Percentiles rank a stretch among this genome's conserved stretches.
phyloP scores from a whole-genome alignment of 1,284 basidiomycete species.

The Pseudozyma sp. region DNA sequence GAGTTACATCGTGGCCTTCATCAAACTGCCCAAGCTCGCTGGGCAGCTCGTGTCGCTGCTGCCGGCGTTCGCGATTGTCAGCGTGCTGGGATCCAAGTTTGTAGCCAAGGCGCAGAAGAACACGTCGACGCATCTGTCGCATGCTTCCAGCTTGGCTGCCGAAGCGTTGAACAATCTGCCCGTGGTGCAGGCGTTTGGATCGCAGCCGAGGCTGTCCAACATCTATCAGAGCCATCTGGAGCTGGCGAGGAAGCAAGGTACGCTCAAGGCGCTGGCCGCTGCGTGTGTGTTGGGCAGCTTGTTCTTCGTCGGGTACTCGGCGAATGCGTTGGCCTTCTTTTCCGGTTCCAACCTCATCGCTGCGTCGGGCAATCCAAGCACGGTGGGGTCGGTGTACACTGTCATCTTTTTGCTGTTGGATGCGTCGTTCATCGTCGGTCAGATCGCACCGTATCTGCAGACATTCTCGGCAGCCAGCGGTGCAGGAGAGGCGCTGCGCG shows the following conservation, averaged over 20 bases:
- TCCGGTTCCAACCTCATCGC: constrained; percentile 55
- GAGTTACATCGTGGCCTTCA: constrained; percentile 57
- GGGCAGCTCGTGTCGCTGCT: constrained; percentile 53
- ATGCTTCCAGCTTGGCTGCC: constrained; percentile 51
- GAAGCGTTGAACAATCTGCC: constrained; percentile 57
- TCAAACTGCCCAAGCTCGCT: constrained; percentile 53
- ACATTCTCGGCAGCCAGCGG: constrained; percentile 58
- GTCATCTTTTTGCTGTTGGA: constrained; percentile 64
- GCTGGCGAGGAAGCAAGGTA: constrained; percentile 52
- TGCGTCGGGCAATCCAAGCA: constrained; percentile 17
- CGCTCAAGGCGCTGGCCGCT: constrained; percentile 50
- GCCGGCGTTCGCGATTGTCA: constrained; percentile 53
- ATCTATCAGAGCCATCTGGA: constrained; percentile 55
- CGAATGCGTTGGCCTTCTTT: constrained; percentile 61
- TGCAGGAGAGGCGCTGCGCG: constrained; percentile 49
- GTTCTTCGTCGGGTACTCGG: constrained; percentile 62
- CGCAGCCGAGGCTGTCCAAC: constrained; percentile 44
- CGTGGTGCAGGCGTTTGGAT: constrained; percentile 59
- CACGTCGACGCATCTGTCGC: constrained; percentile 50
- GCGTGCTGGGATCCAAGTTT: constrained; percentile 49
- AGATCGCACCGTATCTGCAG: constrained; percentile 62
- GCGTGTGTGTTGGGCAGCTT: constrained; percentile 53
- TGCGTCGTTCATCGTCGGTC: constrained; percentile 60
- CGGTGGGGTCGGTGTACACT: constrained; percentile 60
- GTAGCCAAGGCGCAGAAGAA: constrained; percentile 50